These are phyloP conservation scores for Sonneratia caseolaris DNA, from an alignment of 345 rosid species.

Conservation along the genomic window DNA sequence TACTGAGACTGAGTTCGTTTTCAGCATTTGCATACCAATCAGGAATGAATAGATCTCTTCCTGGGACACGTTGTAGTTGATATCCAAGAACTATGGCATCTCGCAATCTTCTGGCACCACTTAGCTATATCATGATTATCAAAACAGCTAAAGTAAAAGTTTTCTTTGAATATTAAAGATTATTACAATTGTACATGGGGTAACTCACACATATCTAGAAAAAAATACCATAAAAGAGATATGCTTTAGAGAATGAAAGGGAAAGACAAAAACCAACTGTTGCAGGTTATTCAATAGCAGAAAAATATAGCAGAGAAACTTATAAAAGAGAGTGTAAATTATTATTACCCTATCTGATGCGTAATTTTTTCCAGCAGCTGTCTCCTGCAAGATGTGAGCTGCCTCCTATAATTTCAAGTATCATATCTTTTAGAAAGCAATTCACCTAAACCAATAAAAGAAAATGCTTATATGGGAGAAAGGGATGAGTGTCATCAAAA, in stretches of 20 bases:
- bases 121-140: slow-evolving; percentile 37
- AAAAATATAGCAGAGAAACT: background rate
- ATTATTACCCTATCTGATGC: slow-evolving; percentile 71
- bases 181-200: background rate
- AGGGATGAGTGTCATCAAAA: background rate
- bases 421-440: background rate
- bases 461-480: background rate
- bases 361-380: slow-evolving; percentile 82
- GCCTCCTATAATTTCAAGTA: slow-evolving; percentile 47
- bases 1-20: slow-evolving; percentile 54
- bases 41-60: slow-evolving; percentile 87
- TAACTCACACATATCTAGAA: no score
- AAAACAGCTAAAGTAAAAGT: slow-evolving; percentile 6
- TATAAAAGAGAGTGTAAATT: background rate
- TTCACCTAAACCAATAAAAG: background rate
- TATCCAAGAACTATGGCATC: slow-evolving; percentile 97
- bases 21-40: slow-evolving; percentile 98
- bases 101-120: slow-evolving; percentile 97
- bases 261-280: background rate
- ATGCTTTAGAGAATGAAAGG: background rate
- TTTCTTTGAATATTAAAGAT: background rate
- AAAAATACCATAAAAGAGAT: no score
- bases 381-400: slow-evolving; percentile 93
- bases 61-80: slow-evolving; percentile 92
- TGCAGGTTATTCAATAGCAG: background rate